A percentile compares a stretch with the other conserved stretches of the same genome.
phyloP scores from a whole-genome alignment of 2,329 filamentous ascomycete species.

The Annulohypoxylon truncatum region DNA sequence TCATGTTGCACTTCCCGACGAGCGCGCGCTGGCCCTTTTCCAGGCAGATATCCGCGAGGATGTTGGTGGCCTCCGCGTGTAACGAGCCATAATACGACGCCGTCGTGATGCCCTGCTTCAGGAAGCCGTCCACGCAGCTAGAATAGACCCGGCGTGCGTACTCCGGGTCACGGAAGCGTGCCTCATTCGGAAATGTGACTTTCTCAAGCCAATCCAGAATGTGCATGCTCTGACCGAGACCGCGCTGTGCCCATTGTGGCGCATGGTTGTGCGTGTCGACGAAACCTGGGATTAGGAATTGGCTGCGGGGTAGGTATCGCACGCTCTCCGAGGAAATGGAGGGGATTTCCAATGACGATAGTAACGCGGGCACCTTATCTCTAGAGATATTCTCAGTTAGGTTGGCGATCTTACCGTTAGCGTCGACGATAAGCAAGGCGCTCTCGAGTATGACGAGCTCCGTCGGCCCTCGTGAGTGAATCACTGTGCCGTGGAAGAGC shows the following conservation, averaged over 20 bases:
- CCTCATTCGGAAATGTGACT: conserved; percentile 74
- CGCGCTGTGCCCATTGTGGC: conserved; percentile 64
- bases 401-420: conserved; percentile 45
- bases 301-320: conserved; percentile 52
- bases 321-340: conserved; percentile 36
- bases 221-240: conserved; percentile 62
- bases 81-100: conserved; percentile 70
- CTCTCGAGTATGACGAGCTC: conserved; percentile 55
- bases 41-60: conserved; percentile 66
- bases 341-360: conserved; percentile 32
- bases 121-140: conserved; percentile 65
- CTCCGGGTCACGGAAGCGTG: conserved; percentile 64
- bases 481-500: conserved; percentile 56
- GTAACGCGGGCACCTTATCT: conserved; percentile 20
- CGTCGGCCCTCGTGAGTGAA: conserved; percentile 53
- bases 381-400: conserved; percentile 40
- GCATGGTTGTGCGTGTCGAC: conserved; percentile 78
- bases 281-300: conserved; percentile 70
- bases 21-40: conserved; percentile 67
- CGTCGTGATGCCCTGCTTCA: conserved; percentile 71
- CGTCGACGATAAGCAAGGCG: conserved; percentile 50
- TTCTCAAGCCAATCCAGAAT: conserved; percentile 72
- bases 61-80: conserved; percentile 66
- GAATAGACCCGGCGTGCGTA: conserved; percentile 66
- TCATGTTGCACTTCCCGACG: conserved; percentile 73